A percentile compares a stretch with the other conserved stretches of the same genome.
phyloP scores from a whole-genome alignment of 1,284 basidiomycete species.

The Heterobasidion parviporum region DNA sequence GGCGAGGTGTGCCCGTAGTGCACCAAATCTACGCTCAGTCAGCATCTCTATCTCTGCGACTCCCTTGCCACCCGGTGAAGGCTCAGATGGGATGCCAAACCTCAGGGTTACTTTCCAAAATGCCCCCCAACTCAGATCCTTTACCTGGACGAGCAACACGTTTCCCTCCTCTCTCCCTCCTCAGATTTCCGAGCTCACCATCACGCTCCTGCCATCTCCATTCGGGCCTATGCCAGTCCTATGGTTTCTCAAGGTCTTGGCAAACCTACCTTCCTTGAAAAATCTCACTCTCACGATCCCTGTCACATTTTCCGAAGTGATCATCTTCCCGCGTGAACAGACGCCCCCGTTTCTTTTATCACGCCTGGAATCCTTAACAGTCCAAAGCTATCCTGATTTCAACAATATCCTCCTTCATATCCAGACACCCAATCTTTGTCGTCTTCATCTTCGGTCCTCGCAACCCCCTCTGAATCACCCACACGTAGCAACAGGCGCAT shows the following conservation, averaged over 20 bases:
- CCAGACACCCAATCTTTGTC: slow-evolving; percentile 31
- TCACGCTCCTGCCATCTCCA: slow-evolving; percentile 20
- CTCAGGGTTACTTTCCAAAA: slow-evolving; percentile 23
- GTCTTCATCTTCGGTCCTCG: slow-evolving; percentile 36
- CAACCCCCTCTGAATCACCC: slow-evolving; percentile 29
- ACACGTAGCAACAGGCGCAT: slow-evolving; percentile 29
- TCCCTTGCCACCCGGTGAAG: slow-evolving; percentile 11
- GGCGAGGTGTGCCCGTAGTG: slow-evolving; percentile 19
- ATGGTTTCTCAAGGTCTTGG: slow-evolving; percentile 17
- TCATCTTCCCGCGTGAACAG: slow-evolving; percentile 18
- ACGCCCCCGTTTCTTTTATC: slow-evolving; percentile 19
- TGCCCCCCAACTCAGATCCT: slow-evolving; percentile 26
- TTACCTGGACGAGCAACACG: slow-evolving; percentile 27
- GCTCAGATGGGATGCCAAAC: slow-evolving; percentile 13
- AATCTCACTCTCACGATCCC: slow-evolving; percentile 34
- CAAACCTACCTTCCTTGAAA: slow-evolving; percentile 22
- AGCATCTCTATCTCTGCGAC: slow-evolving; percentile 12
- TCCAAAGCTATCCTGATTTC: slow-evolving; percentile 34
- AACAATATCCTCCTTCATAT: slow-evolving; percentile 36
- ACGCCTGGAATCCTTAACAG: slow-evolving; percentile 29
- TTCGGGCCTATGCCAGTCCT: slow-evolving; percentile 20
- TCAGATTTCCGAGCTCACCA: slow-evolving; percentile 27
- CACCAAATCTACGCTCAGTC: slow-evolving; percentile 16
- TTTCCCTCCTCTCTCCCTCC: slow-evolving; percentile 27
- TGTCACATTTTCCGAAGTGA: slow-evolving; percentile 23